phyloP scores from a whole-genome alignment of 371 early-diverging fungal genomes.

The Actinomortierella wolfii region DNA sequence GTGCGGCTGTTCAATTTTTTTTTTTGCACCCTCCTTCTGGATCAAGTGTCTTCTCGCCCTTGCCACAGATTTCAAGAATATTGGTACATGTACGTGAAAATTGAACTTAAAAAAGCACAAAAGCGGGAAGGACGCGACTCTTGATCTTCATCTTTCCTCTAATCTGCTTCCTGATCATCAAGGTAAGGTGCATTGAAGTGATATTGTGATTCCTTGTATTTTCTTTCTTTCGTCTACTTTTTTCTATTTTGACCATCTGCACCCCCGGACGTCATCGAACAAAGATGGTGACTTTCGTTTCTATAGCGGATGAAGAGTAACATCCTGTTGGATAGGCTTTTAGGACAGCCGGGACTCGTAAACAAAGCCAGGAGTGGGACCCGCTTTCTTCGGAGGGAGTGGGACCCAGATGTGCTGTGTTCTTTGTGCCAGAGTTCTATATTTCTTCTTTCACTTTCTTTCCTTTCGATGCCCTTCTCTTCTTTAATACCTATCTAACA shows the following conservation, averaged over 20 bases:
- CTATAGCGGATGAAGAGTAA: too few species aligned
- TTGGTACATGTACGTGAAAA: too few species aligned
- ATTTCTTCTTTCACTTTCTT: slow-evolving; percentile 11
- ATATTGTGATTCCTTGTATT: slow-evolving; percentile 1
- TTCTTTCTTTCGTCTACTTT: not conserved
- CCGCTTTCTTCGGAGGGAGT: slow-evolving; percentile 41
- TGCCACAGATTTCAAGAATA: too few species aligned
- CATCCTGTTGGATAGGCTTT: slow-evolving; percentile 20
- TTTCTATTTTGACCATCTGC: slow-evolving; percentile 27
- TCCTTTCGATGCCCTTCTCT: not conserved
- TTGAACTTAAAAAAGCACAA: too few species aligned
- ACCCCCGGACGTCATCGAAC: slow-evolving; percentile 36
- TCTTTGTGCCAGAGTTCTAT: slow-evolving; percentile 45
- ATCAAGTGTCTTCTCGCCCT: slow-evolving; percentile 5
- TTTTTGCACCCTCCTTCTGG: not conserved
- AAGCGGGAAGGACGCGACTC: too few species aligned
- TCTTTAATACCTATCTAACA: too few species aligned
- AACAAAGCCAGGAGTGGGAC: slow-evolving; percentile 45
- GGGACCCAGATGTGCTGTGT: slow-evolving; percentile 40
- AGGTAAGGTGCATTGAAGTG: too few species aligned
- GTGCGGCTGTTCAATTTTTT: not conserved
- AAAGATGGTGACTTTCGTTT: too few species aligned
- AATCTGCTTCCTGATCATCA: not conserved
- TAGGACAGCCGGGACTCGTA: slow-evolving; percentile 47
- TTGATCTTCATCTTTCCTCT: slow-evolving; percentile 1